Conservation (phyloP, 441 rosid species). For the Breynia disticha region DNA sequence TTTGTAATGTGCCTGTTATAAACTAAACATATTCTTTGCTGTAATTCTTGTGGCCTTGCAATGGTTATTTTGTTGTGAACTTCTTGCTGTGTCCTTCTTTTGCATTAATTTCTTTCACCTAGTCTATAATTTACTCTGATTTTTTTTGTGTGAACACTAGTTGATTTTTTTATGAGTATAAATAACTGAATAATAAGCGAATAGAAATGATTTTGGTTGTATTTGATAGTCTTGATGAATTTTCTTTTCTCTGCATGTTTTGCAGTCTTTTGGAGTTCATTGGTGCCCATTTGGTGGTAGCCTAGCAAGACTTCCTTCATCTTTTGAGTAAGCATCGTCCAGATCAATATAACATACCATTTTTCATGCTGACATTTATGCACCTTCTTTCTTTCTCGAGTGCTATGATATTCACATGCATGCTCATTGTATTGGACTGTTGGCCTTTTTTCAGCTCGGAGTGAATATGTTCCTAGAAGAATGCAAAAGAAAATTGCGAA, state of each 20-base stretch:
- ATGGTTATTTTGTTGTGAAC: too few species aligned
- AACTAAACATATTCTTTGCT: too few species aligned
- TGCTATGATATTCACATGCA: too few species aligned
- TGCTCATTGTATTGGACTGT: too few species aligned
- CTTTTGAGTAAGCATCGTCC: constrained; percentile 66
- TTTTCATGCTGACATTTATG: constrained; percentile 7
- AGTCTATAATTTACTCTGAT: background rate
- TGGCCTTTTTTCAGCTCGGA: too few species aligned
- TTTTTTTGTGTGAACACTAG: background rate
- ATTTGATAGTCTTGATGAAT: background rate
- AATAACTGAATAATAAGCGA: background rate
- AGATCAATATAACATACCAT: constrained; percentile 2
- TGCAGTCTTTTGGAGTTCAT: constrained; percentile 89
- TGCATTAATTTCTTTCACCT: background rate
- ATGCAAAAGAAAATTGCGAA: too few species aligned
- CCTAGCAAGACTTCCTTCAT: constrained; percentile 56
- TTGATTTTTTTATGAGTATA: background rate
- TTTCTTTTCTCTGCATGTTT: constrained; percentile 15
- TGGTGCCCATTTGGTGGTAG: constrained; percentile 93
- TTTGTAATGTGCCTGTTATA: too few species aligned
- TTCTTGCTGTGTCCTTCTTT: background rate
- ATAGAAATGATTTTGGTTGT: background rate
- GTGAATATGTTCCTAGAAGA: too few species aligned
- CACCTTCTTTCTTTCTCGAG: constrained; percentile 2
- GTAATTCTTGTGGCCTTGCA: too few species aligned